phyloP scores from a whole-genome alignment of 108 stramenopile species.

The Mediolabrus comicus region DNA sequence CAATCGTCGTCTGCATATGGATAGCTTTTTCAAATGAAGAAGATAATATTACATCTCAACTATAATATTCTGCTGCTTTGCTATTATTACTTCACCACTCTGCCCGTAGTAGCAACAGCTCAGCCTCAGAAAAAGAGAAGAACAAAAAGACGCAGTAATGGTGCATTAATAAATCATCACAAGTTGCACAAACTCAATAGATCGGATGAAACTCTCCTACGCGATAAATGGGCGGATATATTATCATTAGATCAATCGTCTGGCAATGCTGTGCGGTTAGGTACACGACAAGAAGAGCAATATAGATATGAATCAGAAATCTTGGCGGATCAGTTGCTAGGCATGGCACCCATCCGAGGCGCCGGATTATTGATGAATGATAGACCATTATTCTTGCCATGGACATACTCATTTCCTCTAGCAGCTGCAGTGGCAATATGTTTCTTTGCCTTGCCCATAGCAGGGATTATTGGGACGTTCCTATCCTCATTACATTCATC shows the following conservation, averaged over 20 bases:
- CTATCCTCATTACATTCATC: slow-evolving; percentile 3
- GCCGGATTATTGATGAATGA: neutral
- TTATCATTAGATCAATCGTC: neutral
- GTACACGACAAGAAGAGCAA: slow-evolving; percentile 7
- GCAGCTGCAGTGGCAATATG: slow-evolving; percentile 6
- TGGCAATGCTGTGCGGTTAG: slow-evolving; percentile 23
- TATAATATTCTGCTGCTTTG: neutral
- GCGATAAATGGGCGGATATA: slow-evolving; percentile 31
- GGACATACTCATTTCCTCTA: slow-evolving; percentile 18
- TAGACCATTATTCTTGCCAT: slow-evolving; percentile 15
- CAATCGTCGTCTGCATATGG: no score
- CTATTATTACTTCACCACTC: neutral
- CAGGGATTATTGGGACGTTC: neutral
- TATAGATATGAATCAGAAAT: slow-evolving; percentile 28
- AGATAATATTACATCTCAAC: neutral
- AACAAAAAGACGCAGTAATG: neutral
- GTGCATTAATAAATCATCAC: neutral
- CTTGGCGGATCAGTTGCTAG: slow-evolving; percentile 26
- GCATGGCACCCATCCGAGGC: slow-evolving; percentile 5
- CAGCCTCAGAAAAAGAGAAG: neutral
- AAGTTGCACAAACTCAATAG: slow-evolving; percentile 4
- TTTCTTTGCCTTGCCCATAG: neutral
- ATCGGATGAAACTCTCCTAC: slow-evolving; percentile 5
- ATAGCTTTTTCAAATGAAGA: slow-evolving; percentile 1
- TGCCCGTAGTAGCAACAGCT: neutral